phyloP scores from a whole-genome alignment of 768 basidiomycete species.

The Daedalea quercina region DNA sequence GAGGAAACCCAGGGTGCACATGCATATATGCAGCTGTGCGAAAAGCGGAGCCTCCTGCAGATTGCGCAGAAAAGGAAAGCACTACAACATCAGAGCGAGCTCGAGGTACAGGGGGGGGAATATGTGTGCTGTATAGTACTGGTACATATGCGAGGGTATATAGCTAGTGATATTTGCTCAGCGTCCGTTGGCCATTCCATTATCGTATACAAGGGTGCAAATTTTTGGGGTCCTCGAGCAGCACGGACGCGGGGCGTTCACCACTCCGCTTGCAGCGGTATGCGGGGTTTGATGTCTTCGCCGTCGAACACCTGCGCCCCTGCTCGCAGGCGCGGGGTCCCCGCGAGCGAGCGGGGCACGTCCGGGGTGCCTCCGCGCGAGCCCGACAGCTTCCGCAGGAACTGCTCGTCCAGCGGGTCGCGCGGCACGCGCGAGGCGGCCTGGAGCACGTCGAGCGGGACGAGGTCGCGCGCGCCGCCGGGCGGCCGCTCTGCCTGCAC shows the following conservation, averaged over 20 bases:
- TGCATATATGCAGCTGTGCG: neutral
- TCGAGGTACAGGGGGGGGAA: neutral
- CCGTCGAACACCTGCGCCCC: constrained; percentile 1
- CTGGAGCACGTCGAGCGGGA: constrained; percentile 60
- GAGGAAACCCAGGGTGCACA: too few species aligned
- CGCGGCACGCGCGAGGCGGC: constrained; percentile 46
- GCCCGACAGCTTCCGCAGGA: constrained; percentile 45
- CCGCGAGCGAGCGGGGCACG: constrained; percentile 5
- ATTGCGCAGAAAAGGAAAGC: too few species aligned
- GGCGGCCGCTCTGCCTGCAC: constrained; percentile 2
- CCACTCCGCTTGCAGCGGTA: constrained; percentile 9
- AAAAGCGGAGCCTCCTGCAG: neutral
- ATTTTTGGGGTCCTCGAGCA: neutral
- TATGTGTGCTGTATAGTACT: neutral
- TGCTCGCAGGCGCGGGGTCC: neutral
- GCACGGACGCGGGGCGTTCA: constrained; percentile 1
- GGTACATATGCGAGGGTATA: neutral
- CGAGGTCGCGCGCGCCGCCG: constrained; percentile 28
- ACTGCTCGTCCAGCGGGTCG: constrained; percentile 58
- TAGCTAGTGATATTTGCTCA: neutral
- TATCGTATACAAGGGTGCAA: neutral
- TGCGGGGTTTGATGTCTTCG: constrained; percentile 11
- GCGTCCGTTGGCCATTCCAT: neutral
- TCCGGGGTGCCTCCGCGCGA: constrained; percentile 5
- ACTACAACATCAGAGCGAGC: neutral